phyloP scores from a whole-genome alignment of 495 filamentous ascomycete species.

The Thozetella sp. region DNA sequence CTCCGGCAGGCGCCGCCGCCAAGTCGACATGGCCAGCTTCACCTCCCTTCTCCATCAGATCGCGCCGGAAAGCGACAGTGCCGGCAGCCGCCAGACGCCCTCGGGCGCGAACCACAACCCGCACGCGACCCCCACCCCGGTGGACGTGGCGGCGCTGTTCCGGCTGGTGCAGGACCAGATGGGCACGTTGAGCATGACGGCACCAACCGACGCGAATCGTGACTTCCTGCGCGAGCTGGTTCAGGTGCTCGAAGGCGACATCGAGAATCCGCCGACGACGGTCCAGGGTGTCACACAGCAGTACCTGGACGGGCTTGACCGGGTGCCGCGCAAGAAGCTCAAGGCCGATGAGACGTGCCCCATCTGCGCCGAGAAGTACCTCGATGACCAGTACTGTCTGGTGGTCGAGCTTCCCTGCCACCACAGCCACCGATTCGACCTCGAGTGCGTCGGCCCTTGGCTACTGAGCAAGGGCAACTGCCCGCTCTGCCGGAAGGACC shows the following conservation, averaged over 20 bases:
- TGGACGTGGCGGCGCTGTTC: slow-evolving; percentile 67
- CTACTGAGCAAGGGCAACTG: slow-evolving; percentile 85
- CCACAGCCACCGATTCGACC: slow-evolving; percentile 79
- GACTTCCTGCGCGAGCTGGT: slow-evolving; percentile 63
- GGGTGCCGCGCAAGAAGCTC: slow-evolving; percentile 71
- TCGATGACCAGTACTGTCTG: slow-evolving; percentile 79
- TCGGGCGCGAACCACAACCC: slow-evolving; percentile 51
- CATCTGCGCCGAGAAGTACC: slow-evolving; percentile 81
- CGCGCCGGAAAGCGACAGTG: slow-evolving; percentile 38
- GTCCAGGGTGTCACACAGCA: slow-evolving; percentile 78
- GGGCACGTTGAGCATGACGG: slow-evolving; percentile 33
- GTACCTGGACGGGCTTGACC: slow-evolving; percentile 80
- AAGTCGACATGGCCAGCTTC: slow-evolving; percentile 88
- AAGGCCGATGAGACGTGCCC: slow-evolving; percentile 73
- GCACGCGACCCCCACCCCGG: slow-evolving; percentile 71
- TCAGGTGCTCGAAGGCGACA: slow-evolving; percentile 58
- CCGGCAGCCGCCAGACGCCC: slow-evolving; percentile 17
- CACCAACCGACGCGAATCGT: slow-evolving; percentile 65
- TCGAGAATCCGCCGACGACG: slow-evolving; percentile 65
- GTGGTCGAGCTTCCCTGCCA: slow-evolving; percentile 90
- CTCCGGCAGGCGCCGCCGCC: slow-evolving; percentile 50
- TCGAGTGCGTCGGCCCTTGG: slow-evolving; percentile 96
- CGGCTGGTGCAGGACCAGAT: slow-evolving; percentile 53
- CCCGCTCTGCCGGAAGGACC: slow-evolving; percentile 79
- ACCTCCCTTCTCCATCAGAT: slow-evolving; percentile 74